phyloP scores from a whole-genome alignment of 352 stramenopile species.

The Pythium rishiriense region DNA sequence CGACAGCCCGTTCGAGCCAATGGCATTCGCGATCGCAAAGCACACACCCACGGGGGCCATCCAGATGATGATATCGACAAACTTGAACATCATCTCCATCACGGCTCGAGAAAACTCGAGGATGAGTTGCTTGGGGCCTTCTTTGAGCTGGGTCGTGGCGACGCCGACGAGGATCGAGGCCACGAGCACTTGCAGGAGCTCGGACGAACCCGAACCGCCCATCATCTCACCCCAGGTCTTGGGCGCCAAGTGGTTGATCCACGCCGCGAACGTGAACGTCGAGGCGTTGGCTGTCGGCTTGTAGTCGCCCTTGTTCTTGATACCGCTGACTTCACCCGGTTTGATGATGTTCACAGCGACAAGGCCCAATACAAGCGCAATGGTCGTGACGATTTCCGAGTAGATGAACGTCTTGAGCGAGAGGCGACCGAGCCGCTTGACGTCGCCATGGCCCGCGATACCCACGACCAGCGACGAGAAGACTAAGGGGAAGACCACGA shows the following conservation, averaged over 20 bases:
- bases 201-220: slow-evolving; percentile 17
- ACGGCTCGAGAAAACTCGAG: slow-evolving; percentile 43
- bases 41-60: slow-evolving; percentile 58
- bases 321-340: slow-evolving; percentile 42
- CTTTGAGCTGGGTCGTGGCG: slow-evolving; percentile 35
- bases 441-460: slow-evolving; percentile 59
- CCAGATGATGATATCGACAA: slow-evolving; percentile 71
- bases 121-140: slow-evolving; percentile 42
- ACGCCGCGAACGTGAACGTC: slow-evolving; percentile 44
- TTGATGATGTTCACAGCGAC: slow-evolving; percentile 53
- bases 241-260: slow-evolving; percentile 19
- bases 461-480: slow-evolving; percentile 62
- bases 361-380: slow-evolving; percentile 53
- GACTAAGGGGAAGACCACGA: slow-evolving; percentile 40
- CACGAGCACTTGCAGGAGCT: slow-evolving; percentile 59
- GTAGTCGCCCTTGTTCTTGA: slow-evolving; percentile 37
- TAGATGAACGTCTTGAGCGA: slow-evolving; percentile 41
- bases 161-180: slow-evolving; percentile 48
- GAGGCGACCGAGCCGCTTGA: slow-evolving; percentile 58
- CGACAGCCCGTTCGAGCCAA: slow-evolving; percentile 52
- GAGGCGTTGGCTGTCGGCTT: slow-evolving; percentile 28
- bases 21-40: slow-evolving; percentile 52
- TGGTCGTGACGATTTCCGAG: slow-evolving; percentile 35
- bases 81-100: slow-evolving; percentile 74
- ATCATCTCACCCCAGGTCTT: slow-evolving; percentile 21